phyloP scores from a whole-genome alignment of 139 green algal genomes.

The Mesostigma viride region DNA sequence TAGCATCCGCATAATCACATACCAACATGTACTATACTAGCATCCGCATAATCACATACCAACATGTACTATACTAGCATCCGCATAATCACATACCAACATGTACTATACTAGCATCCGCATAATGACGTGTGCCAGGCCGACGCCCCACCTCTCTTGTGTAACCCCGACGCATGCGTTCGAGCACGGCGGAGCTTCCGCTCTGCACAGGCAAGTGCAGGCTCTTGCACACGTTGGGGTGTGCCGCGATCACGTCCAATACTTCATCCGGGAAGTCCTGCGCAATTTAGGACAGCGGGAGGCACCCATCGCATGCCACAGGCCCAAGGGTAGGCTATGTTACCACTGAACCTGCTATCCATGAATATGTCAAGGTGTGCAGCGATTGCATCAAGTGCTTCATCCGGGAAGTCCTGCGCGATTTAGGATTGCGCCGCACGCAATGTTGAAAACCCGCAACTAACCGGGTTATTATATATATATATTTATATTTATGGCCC shows the following conservation, averaged over 20 bases:
- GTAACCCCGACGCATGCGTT: conserved; percentile 65
- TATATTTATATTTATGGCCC: background rate
- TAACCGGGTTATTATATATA: background rate
- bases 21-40: no score
- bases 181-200: conserved; percentile 52
- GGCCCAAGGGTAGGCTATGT: background rate
- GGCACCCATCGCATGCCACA: background rate
- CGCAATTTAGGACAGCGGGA: no score
- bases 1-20: no score
- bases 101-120: no score
- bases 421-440: no score
- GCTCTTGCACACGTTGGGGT: conserved; percentile 69
- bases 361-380: conserved; percentile 64
- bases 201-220: conserved; percentile 87
- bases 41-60: no score
- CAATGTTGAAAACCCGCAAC: background rate
- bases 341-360: background rate
- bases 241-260: conserved; percentile 42
- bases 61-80: no score
- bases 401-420: conserved; percentile 42
- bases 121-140: no score
- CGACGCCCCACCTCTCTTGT: no score
- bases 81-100: no score
- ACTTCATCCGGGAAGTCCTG: conserved; percentile 45
- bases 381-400: conserved; percentile 45